Evolutionary conservation across 192 early-diverging fungal species (phyloP), one percentile per base, ranked within the genome.

Genomic region (Umbelopsis sp.): DNA sequence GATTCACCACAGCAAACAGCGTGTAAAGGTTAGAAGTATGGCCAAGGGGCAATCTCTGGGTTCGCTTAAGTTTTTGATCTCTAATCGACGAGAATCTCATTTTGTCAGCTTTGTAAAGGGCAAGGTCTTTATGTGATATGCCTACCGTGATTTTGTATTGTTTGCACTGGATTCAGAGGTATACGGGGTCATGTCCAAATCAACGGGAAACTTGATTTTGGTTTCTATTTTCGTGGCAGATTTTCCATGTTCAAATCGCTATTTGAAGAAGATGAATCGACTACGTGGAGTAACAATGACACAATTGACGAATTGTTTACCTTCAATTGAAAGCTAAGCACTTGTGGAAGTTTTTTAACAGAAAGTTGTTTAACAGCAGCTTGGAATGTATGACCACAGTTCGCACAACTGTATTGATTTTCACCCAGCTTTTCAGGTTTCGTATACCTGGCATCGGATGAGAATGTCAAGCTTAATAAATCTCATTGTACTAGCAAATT

Each of bases 251-350:
- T 94, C 94, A 69, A 98, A 98, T 6, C 97, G 88, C 89, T 93
- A 30, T 30, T 30, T 30, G 46, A 15, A 23, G n/a, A 18, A 15
- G 13, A 35, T 12, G 18, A 16, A 35, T 61, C 23, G 45, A 49
- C 23, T 55, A n/a, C 45, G 16, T 22, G 45, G 3, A 48, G 53
- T 2, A 25, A 18, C 11, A 49, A 15, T 18, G 45, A 12, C 35
- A 64, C 46, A 22, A 5, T 45, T 64, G 4, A 25, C 21, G 46
- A 49, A 30, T 30, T 30, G 3, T 27, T 25, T 78, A 87, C 91
- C 85, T 98, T 98, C 12, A 98, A 81, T 74, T 98, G 96, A 52
- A 98, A 91, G 41, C 92, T 87, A 61, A 98, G 81, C 4, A 97
- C 92, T 1, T 94, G 93, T 8, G 97, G 95, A 44, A 97, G 78